Evolutionary conservation across 805 yeast genomes (phyloP), one percentile per base, ranked within the genome.

Genomic region (Saturnispora zaruensis): DNA sequence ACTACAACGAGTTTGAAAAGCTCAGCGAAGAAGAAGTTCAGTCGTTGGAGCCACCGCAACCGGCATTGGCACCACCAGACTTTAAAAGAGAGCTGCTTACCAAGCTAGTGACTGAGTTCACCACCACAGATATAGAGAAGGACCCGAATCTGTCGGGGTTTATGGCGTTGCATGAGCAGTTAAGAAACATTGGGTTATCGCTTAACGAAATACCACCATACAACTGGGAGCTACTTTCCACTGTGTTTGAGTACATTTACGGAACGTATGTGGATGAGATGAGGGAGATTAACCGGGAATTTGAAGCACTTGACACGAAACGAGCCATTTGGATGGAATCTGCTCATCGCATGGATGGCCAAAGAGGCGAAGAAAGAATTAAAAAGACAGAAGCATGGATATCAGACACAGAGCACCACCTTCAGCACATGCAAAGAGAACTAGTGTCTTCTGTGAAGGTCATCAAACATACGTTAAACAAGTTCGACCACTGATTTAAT

Each of bases 241-340:
- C 34, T 9, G 56, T 59, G 1, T 63, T 60, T 50, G 60, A 58
- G 32, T 28, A 37, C 14, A 55, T 63, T 21, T 58, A 60, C 28
- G 51, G 48, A 33, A 53, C 54, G 1, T 64, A 59, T 46, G 49
- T 55, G 1, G 48, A 52, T 8, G 64, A 56, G 44, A 52, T 59
- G 51, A 51, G 57, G 26, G 53, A 46, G 2, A 54, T 59, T 13
- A 53, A 58, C 14, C n/a, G 44, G 8, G 51, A 60, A 14, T 53
- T 62, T 25, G 61, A 61, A 18, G 47, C 46, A 5, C 26, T 62
- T 14, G 59, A 61, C 36, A 45, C 49, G 16, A 52, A 47, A 46
- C 49, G 64, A 16, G 51, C 59, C 14, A 49, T 56, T 6, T 61
- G 65, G 65, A 58, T 55, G 26, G 63, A 61, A 37, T 50, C 63